phyloP scores from a whole-genome alignment of 495 filamentous ascomycete species.

The Talaromyces proteolyticus region DNA sequence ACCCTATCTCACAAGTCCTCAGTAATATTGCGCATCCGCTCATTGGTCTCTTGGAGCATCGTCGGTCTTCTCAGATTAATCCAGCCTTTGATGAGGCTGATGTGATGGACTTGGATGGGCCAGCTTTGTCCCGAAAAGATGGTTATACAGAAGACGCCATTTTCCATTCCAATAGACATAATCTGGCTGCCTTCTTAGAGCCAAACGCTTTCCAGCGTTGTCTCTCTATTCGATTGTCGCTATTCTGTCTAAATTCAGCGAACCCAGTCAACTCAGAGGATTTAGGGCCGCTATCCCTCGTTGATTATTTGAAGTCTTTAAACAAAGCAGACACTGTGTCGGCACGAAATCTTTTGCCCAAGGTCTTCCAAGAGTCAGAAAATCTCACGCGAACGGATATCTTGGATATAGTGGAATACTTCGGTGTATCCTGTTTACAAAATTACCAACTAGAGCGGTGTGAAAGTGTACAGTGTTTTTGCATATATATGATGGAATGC shows the following conservation, averaged over 20 bases:
- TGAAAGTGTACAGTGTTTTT: conserved; percentile 66
- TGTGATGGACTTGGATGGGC: conserved; percentile 75
- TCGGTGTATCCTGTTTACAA: conserved; percentile 56
- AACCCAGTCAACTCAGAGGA: conserved; percentile 19
- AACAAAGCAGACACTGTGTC: conserved; percentile 55
- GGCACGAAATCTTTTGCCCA: conserved; percentile 41
- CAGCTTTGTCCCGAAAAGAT: conserved; percentile 52
- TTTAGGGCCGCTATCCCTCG: conserved; percentile 34
- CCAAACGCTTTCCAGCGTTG: conserved; percentile 27
- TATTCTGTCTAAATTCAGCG: conserved; percentile 23
- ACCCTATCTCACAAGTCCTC: conserved; percentile 16
- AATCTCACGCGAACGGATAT: conserved; percentile 27
- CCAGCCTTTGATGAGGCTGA: conserved; percentile 32
- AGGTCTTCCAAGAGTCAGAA: conserved; percentile 31
- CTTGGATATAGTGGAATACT: conserved; percentile 41
- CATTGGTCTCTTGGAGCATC: conserved; percentile 34
- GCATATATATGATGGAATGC: conserved; percentile 63
- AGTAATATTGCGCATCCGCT: conserved; percentile 22
- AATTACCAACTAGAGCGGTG: conserved; percentile 63
- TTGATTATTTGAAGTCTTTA: conserved; percentile 53
- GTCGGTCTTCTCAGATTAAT: conserved; percentile 19
- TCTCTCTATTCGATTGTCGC: conserved; percentile 29
- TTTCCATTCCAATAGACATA: conserved; percentile 23
- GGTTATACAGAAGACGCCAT: conserved; percentile 22
- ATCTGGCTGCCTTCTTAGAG: conserved; percentile 21